Evolutionary conservation across 83 land plant species (phyloP), one percentile per base, ranked within the genome.

Genomic region (Picea abies): DNA sequence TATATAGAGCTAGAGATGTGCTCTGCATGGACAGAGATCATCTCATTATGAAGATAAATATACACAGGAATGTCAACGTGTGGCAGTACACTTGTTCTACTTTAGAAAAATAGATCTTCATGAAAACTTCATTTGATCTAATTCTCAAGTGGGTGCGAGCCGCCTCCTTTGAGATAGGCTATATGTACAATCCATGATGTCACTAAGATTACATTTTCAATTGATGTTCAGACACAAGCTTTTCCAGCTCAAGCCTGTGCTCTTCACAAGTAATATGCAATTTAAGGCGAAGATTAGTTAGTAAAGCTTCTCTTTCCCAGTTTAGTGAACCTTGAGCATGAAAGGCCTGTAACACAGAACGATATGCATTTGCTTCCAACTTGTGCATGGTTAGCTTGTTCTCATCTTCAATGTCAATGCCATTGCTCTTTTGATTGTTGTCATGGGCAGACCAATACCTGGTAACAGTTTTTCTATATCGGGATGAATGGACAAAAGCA

Each of bases 321-420:
- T 1, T 71, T 71, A 71, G 20, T 10, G 49, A 19, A 39, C 52
- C 76, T 71, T 39, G 44, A 19, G 52, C 52, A 71, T 71, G 49
- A 39, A 71, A 71, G 9, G 49, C 76, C 49, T 71, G n/a, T 71
- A 71, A 71, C n/a, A 71, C 52, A 71, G 52, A 71, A 8, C 3
- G 76, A 71, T 71, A 71, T 5, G 76, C 76, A 71, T 14, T 37
- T 71, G 20, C 39, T 71, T 71, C 49, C 49, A 71, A 39, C 49
- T 71, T 19, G 3, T 71, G 76, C 5, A 7, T 6, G 23, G 39
- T 29, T 68, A 68, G 39, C 4, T 68, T 68, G 72, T 14, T 32
- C 19, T 39, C 22, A 71, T 71, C 49, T 71, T 41, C 49, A 37
- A 71, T 5, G 49, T 19, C 49, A 35, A 71, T 19, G 39, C n/a